These are phyloP conservation scores for Catunica adiposa DNA, from an alignment of 2,329 filamentous ascomycete genomes.

Conservation along the genomic window DNA sequence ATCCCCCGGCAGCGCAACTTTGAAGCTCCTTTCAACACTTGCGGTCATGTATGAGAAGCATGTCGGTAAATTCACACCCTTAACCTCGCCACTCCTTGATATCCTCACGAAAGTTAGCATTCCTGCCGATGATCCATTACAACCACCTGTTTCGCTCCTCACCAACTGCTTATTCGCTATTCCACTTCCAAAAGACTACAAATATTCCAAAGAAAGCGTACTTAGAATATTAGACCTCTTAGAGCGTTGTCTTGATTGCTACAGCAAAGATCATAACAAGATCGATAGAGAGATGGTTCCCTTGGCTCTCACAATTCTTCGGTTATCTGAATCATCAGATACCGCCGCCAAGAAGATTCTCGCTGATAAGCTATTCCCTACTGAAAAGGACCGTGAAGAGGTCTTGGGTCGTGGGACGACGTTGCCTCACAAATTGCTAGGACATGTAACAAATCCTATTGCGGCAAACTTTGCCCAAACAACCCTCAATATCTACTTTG, in stretches of 20 bases:
- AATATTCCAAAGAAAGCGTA: constrained; percentile 12
- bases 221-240: constrained; percentile 5
- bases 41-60: constrained; percentile 16
- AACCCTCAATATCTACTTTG: constrained; percentile 68
- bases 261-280: constrained; percentile 11
- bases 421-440: constrained; percentile 59
- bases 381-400: constrained; percentile 54
- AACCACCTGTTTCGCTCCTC: constrained; percentile 16
- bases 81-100: constrained; percentile 15
- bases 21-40: constrained; percentile 17
- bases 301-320: constrained; percentile 13
- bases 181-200: constrained; percentile 15
- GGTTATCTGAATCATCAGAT: constrained; percentile 13
- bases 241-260: constrained; percentile 5
- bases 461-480: constrained; percentile 56
- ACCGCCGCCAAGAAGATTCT: constrained; percentile 36
- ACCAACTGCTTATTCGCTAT: constrained; percentile 16
- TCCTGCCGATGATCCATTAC: constrained; percentile 14
- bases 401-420: constrained; percentile 63
- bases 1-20: constrained; percentile 15
- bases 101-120: constrained; percentile 15
- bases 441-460: constrained; percentile 57
- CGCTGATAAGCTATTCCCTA: constrained; percentile 54
- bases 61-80: constrained; percentile 14
- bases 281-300: constrained; percentile 11